Evolutionary conservation across 495 filamentous ascomycete species (phyloP).

Genomic region (Amniculicola lignicola): DNA sequence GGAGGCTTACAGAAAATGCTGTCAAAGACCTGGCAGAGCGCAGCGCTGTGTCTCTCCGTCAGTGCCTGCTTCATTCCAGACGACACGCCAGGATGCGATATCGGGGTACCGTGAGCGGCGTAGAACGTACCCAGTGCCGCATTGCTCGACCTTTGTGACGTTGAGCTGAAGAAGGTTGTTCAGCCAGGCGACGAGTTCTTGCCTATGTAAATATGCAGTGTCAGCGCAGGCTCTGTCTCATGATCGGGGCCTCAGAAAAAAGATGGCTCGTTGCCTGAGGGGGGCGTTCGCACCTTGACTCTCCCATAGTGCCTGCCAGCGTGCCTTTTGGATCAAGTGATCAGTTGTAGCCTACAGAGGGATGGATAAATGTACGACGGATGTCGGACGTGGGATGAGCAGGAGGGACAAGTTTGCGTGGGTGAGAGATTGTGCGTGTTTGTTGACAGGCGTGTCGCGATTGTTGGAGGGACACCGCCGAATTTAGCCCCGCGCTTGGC

Average conservation of each 20-base stretch:
- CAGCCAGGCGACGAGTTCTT: conserved; percentile 94
- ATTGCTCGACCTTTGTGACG: conserved; percentile 97
- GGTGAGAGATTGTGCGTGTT: conserved; percentile 5
- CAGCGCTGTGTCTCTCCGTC: conserved; percentile 62
- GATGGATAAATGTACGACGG: neutral
- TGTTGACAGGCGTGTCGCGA: conserved; percentile 16
- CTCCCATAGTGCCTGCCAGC: conserved; percentile 31
- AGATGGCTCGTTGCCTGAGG: too few relatives aligned
- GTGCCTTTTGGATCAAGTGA: neutral
- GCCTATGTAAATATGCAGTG: conserved; percentile 52
- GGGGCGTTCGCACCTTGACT: conserved; percentile 32
- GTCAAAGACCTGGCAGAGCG: conserved; percentile 94
- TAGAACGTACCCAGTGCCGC: conserved; percentile 82
- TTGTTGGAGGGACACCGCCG: too few relatives aligned
- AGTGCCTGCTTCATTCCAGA: neutral
- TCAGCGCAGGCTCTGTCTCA: neutral
- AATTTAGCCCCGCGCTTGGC: too few relatives aligned
- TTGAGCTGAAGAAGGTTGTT: conserved; percentile 97
- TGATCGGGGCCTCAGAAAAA: neutral
- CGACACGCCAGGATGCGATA: neutral
- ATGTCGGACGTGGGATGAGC: neutral
- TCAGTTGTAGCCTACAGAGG: neutral
- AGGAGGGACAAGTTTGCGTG: neutral
- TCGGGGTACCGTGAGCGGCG: too few relatives aligned
- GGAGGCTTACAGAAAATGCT: conserved; percentile 76